These are phyloP conservation scores for Backusella macrospora DNA, from an alignment of 192 early-diverging fungal genomes.

Conservation along the genomic window DNA sequence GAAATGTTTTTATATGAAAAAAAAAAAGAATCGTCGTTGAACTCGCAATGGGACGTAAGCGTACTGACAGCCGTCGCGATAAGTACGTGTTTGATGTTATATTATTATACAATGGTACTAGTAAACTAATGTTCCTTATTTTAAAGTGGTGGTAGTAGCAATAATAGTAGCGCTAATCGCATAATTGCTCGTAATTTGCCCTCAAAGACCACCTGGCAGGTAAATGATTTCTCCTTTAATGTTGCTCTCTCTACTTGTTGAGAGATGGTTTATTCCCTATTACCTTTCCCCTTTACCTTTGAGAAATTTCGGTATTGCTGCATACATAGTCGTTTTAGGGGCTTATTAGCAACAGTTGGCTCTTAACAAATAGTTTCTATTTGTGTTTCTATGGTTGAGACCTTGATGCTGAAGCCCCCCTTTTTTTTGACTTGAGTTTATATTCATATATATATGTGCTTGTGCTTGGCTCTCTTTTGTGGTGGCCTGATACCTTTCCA, in stretches of 20 bases:
- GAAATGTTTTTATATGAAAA: neutral
- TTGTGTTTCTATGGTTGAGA: slow-evolving; percentile 4
- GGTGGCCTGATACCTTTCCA: slow-evolving; percentile 9
- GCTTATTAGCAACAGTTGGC: neutral
- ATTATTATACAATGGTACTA: neutral
- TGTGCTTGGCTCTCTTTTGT: slow-evolving; percentile 8
- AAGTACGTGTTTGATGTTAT: slow-evolving; percentile 18
- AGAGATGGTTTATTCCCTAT: slow-evolving; percentile 24
- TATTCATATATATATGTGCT: slow-evolving; percentile 9
- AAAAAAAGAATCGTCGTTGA: slow-evolving; percentile 74
- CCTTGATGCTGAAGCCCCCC: neutral
- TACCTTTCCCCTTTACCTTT: slow-evolving; percentile 19
- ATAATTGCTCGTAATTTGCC: slow-evolving; percentile 82
- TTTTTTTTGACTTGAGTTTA: neutral
- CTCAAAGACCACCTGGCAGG: slow-evolving; percentile 84
- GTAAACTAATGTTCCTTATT: neutral
- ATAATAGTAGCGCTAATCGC: slow-evolving; percentile 45
- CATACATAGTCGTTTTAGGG: slow-evolving; percentile 7
- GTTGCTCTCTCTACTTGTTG: slow-evolving; percentile 20
- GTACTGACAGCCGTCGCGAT: slow-evolving; percentile 44
- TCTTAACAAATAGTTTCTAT: slow-evolving; percentile 7
- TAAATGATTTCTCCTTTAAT: slow-evolving; percentile 48
- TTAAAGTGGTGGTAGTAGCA: neutral
- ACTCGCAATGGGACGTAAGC: slow-evolving; percentile 67
- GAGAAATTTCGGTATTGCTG: slow-evolving; percentile 6